These are phyloP conservation scores for Lepidium didymum DNA, from an alignment of 345 rosid genomes.

Conservation along the genomic window DNA sequence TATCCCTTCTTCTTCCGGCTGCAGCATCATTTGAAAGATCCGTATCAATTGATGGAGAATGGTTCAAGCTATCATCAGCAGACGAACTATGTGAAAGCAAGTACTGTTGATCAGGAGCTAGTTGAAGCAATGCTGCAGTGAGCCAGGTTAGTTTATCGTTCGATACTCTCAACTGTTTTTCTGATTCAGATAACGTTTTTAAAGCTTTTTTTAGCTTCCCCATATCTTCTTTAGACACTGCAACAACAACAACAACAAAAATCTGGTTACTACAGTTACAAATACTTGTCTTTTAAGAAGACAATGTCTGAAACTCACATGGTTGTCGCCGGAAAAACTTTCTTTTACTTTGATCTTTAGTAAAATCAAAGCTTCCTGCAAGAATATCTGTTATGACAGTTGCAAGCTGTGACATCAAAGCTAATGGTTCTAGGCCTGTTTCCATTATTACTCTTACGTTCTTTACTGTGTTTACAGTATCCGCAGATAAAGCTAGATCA, in stretches of 20 bases:
- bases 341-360: conserved; percentile 59
- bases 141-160: conserved; percentile 94
- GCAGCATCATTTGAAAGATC: background rate
- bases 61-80: conserved; percentile 55
- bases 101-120: conserved; percentile 96
- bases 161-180: conserved; percentile 87
- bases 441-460: conserved; percentile 86
- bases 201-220: conserved; percentile 89
- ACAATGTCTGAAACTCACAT: conserved; percentile 41
- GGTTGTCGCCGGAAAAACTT: conserved; percentile 78
- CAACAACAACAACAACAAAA: background rate
- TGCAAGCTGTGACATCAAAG: conserved; percentile 98
- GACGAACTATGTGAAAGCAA: conserved; percentile 52
- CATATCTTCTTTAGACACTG: conserved; percentile 92
- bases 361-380: conserved; percentile 84
- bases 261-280: background rate
- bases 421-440: conserved; percentile 88
- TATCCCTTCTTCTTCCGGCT: background rate
- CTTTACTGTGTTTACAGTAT: conserved; percentile 96
- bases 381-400: conserved; percentile 91
- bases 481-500: conserved; percentile 97
- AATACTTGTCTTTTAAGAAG: background rate
- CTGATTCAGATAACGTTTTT: conserved; percentile 92
- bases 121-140: conserved; percentile 94
- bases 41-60: conserved; percentile 24